Base-by-base conservation (phyloP, 75 land plant species). In the Pseudotsuga menziesii region DNA sequence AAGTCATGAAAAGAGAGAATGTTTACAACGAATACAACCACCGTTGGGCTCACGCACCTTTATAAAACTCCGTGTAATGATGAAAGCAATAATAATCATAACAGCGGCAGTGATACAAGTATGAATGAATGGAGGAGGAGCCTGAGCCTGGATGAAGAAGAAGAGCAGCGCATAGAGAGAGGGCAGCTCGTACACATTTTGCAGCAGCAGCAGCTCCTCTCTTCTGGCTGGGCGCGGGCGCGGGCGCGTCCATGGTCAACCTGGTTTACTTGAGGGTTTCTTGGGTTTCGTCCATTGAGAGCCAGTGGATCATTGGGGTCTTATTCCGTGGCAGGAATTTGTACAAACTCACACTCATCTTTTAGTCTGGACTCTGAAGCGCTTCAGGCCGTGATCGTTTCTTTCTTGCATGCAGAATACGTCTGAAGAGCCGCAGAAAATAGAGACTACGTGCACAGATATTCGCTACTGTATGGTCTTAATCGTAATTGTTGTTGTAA, bases 71-170 rank as follows among this genome's bases (percentile, higher is more conserved):
- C 41, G 48, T 0, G n/a, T 63, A 29, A 63, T 63, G 39, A 63
- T 29, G 15, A 7, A 23, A 63, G 67, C 72, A 35, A 39, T 44
- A 2, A 41, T 63, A 29, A 63, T 63, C 67, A 63, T 29, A 35
- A 52, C 17, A 69, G 41, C 41, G 7, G 54, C 54, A 48, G 48
- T 58, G 22, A 58, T 58, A 7, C 22, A 17, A 17, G 22, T 20
- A 15, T 16, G 17, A 57, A 39, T 67, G 71, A 66, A 66, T 66
- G 72, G n/a, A 20, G 72, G 19, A 69, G 72, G 72, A 69, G 72
- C 11, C 72, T 7, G 48, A 35, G 7, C 15, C 32, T 29, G 32
- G 32, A 1, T 29, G 32, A 29, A 29, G 32, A 29, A 29, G 32
- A 29, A 1, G 19, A 64, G n/a, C n/a, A 67, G 44, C 36, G 44